These are phyloP conservation scores for Hypoxylon fuscum DNA, from an alignment of 495 filamentous ascomycete genomes.

Conservation along the genomic window DNA sequence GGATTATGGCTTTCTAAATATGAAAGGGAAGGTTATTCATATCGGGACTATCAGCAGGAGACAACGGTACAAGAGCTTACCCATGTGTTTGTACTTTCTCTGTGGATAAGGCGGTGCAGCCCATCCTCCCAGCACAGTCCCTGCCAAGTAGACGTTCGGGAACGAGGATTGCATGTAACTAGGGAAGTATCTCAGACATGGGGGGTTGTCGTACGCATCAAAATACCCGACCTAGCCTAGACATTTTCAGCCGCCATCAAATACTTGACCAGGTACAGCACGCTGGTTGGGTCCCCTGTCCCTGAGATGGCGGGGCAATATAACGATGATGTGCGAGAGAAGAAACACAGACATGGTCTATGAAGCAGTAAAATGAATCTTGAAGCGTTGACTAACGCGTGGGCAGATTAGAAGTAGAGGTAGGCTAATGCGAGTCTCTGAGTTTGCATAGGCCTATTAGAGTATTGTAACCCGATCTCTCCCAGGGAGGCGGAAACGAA, in stretches of 20 bases:
- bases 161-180: slow-evolving; percentile 30
- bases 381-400: slow-evolving; percentile 32
- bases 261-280: slow-evolving; percentile 34
- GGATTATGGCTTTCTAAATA: slow-evolving; percentile 36
- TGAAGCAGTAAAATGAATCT: slow-evolving; percentile 29
- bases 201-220: slow-evolving; percentile 22
- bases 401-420: slow-evolving; percentile 9
- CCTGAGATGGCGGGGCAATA: slow-evolving; percentile 32
- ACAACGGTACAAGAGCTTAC: slow-evolving; percentile 32
- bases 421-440: slow-evolving; percentile 34
- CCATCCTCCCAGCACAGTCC: slow-evolving; percentile 26
- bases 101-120: slow-evolving; percentile 22
- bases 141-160: slow-evolving; percentile 27
- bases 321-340: slow-evolving; percentile 35
- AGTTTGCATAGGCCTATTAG: slow-evolving; percentile 32
- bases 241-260: slow-evolving; percentile 36
- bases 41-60: slow-evolving; percentile 23
- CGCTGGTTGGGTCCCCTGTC: slow-evolving; percentile 13
- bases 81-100: slow-evolving; percentile 18
- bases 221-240: slow-evolving; percentile 37
- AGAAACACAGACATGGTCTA: slow-evolving; percentile 32
- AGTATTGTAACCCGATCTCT: slow-evolving; percentile 22
- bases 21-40: slow-evolving; percentile 28
- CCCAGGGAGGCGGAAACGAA: slow-evolving; percentile 30
- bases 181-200: slow-evolving; percentile 38